These are phyloP conservation scores for Naganishia vaughanmartiniae DNA, from an alignment of 768 basidiomycete species.

Conservation along the genomic window DNA sequence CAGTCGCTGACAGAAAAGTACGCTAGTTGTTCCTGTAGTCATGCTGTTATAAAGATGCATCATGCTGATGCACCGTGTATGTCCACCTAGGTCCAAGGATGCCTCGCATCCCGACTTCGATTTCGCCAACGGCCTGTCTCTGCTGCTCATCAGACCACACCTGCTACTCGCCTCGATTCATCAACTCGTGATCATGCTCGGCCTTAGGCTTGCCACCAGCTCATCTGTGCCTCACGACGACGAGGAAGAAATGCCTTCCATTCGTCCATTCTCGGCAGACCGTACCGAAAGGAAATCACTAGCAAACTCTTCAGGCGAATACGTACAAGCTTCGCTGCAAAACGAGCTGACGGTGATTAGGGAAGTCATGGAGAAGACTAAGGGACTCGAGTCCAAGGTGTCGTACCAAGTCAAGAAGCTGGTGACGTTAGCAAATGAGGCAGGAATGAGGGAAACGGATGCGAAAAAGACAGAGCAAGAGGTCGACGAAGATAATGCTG, in stretches of 20 bases:
- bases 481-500: conserved; percentile 53
- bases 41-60: conserved; percentile 13
- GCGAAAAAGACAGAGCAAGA: conserved; percentile 40
- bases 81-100: conserved; percentile 32
- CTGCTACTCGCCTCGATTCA: conserved; percentile 80
- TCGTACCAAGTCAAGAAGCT: conserved; percentile 96
- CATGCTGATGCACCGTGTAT: conserved; percentile 21
- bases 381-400: conserved; percentile 78
- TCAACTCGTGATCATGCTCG: conserved; percentile 66
- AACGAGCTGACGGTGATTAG: conserved; percentile 72
- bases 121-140: conserved; percentile 67
- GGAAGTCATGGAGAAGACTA: conserved; percentile 82
- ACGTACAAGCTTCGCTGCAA: conserved; percentile 26
- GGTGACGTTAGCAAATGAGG: conserved; percentile 67
- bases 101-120: conserved; percentile 37
- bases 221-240: conserved; percentile 2
- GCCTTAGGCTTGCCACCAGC: conserved; percentile 30
- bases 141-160: conserved; percentile 83
- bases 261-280: conserved; percentile 20
- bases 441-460: conserved; percentile 36
- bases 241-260: conserved; percentile 12
- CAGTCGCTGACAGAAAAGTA: conserved; percentile 24
- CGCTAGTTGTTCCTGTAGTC: conserved; percentile 21
- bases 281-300: conserved; percentile 1
- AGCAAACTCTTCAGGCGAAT: not conserved